Evolutionary conservation across 2,329 filamentous ascomycete genomes (phyloP).

Genomic region (Harringtonia lauricola): DNA sequence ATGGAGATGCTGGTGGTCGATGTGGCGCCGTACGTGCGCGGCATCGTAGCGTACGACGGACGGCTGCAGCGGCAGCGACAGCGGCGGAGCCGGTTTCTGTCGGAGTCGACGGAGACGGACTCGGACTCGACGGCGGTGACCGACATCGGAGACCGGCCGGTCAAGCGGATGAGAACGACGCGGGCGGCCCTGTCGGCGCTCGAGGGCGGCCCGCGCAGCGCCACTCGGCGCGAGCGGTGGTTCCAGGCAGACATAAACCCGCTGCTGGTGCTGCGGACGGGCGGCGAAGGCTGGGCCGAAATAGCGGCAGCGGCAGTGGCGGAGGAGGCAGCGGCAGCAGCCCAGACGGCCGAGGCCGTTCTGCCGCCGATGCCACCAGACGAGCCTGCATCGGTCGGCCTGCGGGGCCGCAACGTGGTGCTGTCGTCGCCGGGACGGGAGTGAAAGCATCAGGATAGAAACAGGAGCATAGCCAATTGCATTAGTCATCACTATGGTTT

Average conservation of each 20-base stretch:
- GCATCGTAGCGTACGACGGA: conserved; percentile 68
- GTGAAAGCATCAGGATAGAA: background rate
- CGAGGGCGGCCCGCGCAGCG: conserved; percentile 53
- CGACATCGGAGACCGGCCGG: background rate
- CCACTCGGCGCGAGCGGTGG: conserved; percentile 56
- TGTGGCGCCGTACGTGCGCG: conserved; percentile 80
- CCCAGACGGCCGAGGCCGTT: too few relatives aligned
- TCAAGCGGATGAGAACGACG: conserved; percentile 53
- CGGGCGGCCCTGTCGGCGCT: conserved; percentile 57
- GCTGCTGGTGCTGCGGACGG: conserved; percentile 45
- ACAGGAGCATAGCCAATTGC: background rate
- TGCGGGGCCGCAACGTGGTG: background rate
- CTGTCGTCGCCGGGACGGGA: background rate
- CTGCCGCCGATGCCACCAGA: too few relatives aligned
- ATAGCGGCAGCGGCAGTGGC: conserved; percentile 1
- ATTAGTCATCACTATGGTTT: too few relatives aligned
- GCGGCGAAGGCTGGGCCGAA: conserved; percentile 20
- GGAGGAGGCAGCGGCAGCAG: conserved; percentile 3
- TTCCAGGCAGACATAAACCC: conserved; percentile 49
- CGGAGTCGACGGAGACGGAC: conserved; percentile 16
- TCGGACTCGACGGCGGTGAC: background rate
- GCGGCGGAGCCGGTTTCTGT: conserved; percentile 42
- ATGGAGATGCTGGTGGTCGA: conserved; percentile 54
- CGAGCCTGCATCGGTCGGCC: too few relatives aligned
- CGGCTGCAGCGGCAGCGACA: conserved; percentile 56